Evolutionary conservation across 2,329 filamentous ascomycete genomes (phyloP).

Genomic region (Claviceps purpurea): DNA sequence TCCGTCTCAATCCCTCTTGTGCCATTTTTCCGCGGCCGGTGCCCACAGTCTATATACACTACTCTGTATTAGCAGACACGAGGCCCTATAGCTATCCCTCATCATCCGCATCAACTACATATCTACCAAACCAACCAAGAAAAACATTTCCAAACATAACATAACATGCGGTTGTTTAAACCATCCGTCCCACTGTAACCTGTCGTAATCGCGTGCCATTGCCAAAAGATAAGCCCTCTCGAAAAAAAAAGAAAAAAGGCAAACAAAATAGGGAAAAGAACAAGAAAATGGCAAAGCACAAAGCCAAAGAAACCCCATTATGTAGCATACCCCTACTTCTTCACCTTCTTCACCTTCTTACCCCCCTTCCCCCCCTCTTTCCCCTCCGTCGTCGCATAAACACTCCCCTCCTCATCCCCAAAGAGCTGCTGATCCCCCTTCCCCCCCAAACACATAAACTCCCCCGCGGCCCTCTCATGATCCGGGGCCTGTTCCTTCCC

Average conservation of each 20-base stretch:
- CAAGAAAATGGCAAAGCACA: neutral
- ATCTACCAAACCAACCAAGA: too few relatives aligned
- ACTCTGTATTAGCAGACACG: too few relatives aligned
- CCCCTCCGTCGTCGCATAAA: conserved; percentile 29
- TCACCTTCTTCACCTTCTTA: conserved; percentile 16
- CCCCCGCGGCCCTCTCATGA: conserved; percentile 51
- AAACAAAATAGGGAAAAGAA: neutral
- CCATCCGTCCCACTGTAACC: too few relatives aligned
- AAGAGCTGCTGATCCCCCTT: conserved; percentile 74
- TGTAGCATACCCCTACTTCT: conserved; percentile 11
- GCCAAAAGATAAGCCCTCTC: neutral
- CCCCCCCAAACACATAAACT: conserved; percentile 76
- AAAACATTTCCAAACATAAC: too few relatives aligned
- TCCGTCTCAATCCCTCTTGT: too few relatives aligned
- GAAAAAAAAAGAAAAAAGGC: neutral
- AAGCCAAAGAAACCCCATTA: neutral
- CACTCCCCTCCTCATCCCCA: conserved; percentile 43
- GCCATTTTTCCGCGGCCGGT: too few relatives aligned
- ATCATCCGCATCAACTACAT: too few relatives aligned
- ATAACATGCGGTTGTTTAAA: too few relatives aligned
- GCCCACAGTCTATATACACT: too few relatives aligned
- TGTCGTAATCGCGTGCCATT: neutral
- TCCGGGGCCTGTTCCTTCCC: conserved; percentile 52
- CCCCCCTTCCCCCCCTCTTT: conserved; percentile 18
- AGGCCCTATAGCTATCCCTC: too few relatives aligned